These are phyloP conservation scores for Leccinum rimulosum DNA, from an alignment of 768 basidiomycete species.

Conservation along the genomic window DNA sequence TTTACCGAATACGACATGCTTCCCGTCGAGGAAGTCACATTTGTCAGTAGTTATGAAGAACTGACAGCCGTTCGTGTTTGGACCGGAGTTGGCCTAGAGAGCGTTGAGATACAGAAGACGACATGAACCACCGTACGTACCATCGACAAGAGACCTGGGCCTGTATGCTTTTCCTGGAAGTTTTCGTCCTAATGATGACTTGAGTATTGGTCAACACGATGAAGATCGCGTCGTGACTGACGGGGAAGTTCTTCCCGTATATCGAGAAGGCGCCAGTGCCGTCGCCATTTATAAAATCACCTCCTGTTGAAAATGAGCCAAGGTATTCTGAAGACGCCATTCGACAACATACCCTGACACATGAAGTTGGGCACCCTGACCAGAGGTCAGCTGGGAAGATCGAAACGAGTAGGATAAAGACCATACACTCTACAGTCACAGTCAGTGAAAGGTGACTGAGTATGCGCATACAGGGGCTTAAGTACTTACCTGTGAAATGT, in stretches of 20 bases:
- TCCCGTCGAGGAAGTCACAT: slow-evolving; percentile 93
- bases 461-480: background rate
- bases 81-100: slow-evolving; percentile 87
- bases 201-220: background rate
- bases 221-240: slow-evolving; percentile 33
- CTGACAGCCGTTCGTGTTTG: slow-evolving; percentile 94
- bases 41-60: slow-evolving; percentile 97
- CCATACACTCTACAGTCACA: slow-evolving; percentile 62
- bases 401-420: slow-evolving; percentile 1
- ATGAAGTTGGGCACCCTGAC: slow-evolving; percentile 87
- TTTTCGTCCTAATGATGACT: slow-evolving; percentile 75
- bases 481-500: slow-evolving; percentile 81
- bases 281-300: slow-evolving; percentile 92
- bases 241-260: slow-evolving; percentile 91
- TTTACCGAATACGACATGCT: slow-evolving; percentile 90
- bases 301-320: slow-evolving; percentile 47
- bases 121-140: slow-evolving; percentile 47
- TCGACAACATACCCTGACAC: slow-evolving; percentile 69
- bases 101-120: background rate
- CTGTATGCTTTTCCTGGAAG: slow-evolving; percentile 85
- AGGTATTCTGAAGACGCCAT: background rate
- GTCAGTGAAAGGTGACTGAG: slow-evolving; percentile 8
- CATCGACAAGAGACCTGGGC: slow-evolving; percentile 89
- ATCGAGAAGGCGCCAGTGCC: slow-evolving; percentile 97
- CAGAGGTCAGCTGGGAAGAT: slow-evolving; percentile 6